Evolutionary conservation across 345 rosid species (phyloP).

Genomic region (Eucalyptus erythrocorys): DNA sequence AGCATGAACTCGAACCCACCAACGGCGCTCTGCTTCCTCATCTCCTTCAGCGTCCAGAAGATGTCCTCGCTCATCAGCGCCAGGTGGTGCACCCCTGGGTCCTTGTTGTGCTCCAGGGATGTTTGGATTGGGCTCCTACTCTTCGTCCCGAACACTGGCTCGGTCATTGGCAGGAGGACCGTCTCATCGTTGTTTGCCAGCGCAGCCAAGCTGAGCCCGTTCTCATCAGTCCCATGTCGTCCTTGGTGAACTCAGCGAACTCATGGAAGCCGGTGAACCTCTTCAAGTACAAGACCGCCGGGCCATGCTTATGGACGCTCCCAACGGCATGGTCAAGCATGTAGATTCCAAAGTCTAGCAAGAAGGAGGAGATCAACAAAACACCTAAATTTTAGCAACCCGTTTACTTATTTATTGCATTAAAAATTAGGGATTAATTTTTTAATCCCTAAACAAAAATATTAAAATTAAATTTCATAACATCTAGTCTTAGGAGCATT

Average conservation of each 20-base stretch:
- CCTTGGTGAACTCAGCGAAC: constrained; percentile 83
- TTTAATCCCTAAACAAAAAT: too few relatives aligned
- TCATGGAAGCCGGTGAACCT: constrained; percentile 79
- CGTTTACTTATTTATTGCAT: too few relatives aligned
- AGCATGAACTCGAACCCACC: constrained; percentile 97
- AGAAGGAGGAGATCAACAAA: constrained; percentile 39
- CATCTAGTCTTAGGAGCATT: too few relatives aligned
- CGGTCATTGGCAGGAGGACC: constrained; percentile 70
- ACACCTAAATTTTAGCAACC: too few relatives aligned
- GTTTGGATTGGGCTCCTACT: constrained; percentile 92
- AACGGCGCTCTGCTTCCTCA: constrained; percentile 53
- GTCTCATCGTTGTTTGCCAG: constrained; percentile 67
- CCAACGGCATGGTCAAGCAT: constrained; percentile 84
- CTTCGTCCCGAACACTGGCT: constrained; percentile 83
- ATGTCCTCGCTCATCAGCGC: constrained; percentile 67
- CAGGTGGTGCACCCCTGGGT: constrained; percentile 77
- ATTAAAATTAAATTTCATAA: too few relatives aligned
- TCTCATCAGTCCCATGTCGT: constrained; percentile 84
- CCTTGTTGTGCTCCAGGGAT: constrained; percentile 83
- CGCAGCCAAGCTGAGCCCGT: constrained; percentile 70
- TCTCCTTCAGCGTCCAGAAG: constrained; percentile 66
- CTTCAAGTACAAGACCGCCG: constrained; percentile 49
- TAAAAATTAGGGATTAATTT: too few relatives aligned
- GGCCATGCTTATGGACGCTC: constrained; percentile 58
- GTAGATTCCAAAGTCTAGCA: constrained; percentile 59